phyloP scores from a whole-genome alignment of 306 rosid genomes.

The Carpinus fangiana region DNA sequence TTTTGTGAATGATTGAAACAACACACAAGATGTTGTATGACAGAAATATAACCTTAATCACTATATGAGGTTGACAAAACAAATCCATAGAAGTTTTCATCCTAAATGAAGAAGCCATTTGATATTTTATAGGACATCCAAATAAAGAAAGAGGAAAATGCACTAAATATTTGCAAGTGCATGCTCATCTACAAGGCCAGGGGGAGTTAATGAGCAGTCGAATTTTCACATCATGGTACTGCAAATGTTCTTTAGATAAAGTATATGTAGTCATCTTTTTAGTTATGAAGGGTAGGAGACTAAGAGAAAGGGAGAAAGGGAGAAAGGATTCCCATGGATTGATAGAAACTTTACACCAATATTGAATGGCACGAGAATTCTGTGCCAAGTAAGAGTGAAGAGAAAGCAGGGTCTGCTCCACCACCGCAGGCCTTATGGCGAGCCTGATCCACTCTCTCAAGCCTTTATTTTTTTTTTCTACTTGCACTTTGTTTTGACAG shows the following conservation, averaged over 20 bases:
- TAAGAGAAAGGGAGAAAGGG: constrained; percentile 16
- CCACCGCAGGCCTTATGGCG: constrained; percentile 36
- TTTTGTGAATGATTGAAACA: too few relatives aligned
- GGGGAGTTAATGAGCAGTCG: constrained; percentile 7
- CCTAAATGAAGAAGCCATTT: not conserved
- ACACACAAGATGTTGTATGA: too few relatives aligned
- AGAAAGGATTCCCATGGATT: constrained; percentile 11
- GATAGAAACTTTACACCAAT: constrained; percentile 23
- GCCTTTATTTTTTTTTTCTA: not conserved
- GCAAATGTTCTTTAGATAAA: constrained; percentile 41
- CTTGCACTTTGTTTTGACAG: constrained; percentile 36
- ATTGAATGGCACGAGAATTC: not conserved
- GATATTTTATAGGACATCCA: not conserved
- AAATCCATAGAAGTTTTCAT: too few relatives aligned
- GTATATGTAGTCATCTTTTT: constrained; percentile 24
- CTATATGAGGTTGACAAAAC: too few relatives aligned
- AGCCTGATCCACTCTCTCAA: constrained; percentile 18
- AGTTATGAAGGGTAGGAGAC: constrained; percentile 29
- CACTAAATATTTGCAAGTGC: not conserved
- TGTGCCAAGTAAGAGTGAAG: not conserved
- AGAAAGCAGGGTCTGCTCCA: constrained; percentile 31
- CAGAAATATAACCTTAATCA: too few relatives aligned
- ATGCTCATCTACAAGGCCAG: not conserved
- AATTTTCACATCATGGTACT: constrained; percentile 31
- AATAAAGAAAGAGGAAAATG: not conserved